Evolutionary conservation across 2,329 filamentous ascomycete species (phyloP).

Genomic region (Eutypella sp.): DNA sequence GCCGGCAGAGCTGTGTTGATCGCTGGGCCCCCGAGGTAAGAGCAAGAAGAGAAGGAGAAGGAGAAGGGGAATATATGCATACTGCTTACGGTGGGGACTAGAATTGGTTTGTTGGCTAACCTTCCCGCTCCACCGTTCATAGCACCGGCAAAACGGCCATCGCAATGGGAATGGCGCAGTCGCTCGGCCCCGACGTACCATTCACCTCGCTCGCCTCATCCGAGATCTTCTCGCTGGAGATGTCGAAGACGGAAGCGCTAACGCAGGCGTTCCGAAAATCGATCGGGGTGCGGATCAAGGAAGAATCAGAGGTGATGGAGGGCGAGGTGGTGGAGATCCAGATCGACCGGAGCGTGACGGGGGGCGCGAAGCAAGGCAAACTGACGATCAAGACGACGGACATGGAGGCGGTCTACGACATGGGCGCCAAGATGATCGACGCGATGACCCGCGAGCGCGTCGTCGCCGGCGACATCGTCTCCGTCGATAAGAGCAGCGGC

Average conservation of each 20-base stretch:
- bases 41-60: too few species aligned
- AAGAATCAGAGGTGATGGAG: constrained; percentile 98
- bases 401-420: constrained; percentile 99
- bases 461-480: constrained; percentile 97
- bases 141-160: constrained; percentile 98
- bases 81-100: background rate
- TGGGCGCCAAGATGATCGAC: constrained; percentile 99
- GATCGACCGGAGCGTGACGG: constrained; percentile 94
- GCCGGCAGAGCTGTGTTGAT: constrained; percentile 92
- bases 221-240: constrained; percentile 97
- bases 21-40: constrained; percentile 79
- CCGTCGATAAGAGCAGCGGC: constrained; percentile 95
- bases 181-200: constrained; percentile 86
- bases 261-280: constrained; percentile 99
- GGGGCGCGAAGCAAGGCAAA: constrained; percentile 96
- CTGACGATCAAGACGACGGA: constrained; percentile 99
- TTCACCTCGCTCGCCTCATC: constrained; percentile 95
- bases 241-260: constrained; percentile 98
- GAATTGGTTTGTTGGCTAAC: background rate
- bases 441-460: constrained; percentile 99
- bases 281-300: constrained; percentile 96
- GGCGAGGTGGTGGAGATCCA: constrained; percentile 98
- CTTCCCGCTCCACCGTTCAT: background rate
- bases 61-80: background rate
- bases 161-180: constrained; percentile 98